Evolutionary conservation across 192 early-diverging fungal genomes (phyloP).

Genomic region (Coemansia umbellata): DNA sequence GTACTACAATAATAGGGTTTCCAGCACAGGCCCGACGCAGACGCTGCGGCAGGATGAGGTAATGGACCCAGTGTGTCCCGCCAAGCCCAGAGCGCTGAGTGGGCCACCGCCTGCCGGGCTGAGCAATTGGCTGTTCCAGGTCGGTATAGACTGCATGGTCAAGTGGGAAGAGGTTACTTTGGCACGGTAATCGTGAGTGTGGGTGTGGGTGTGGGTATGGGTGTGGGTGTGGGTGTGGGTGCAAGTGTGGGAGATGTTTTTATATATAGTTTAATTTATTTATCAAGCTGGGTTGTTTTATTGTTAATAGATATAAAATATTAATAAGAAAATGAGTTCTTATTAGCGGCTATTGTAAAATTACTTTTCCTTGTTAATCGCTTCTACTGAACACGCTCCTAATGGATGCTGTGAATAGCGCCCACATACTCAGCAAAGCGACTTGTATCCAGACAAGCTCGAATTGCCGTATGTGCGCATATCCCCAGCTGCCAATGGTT

Average conservation of each 20-base stretch:
- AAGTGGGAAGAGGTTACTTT: slow-evolving; percentile 41
- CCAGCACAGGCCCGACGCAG: neutral
- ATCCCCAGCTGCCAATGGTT: slow-evolving; percentile 24
- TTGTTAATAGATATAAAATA: neutral
- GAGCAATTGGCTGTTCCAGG: slow-evolving; percentile 47
- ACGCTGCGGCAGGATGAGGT: slow-evolving; percentile 24
- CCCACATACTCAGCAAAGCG: slow-evolving; percentile 10
- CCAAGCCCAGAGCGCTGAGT: slow-evolving; percentile 1
- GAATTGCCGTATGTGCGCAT: slow-evolving; percentile 28
- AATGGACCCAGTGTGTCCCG: slow-evolving; percentile 31
- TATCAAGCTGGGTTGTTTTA: neutral
- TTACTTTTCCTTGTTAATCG: too few species aligned
- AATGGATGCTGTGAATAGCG: slow-evolving; percentile 1
- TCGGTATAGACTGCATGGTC: slow-evolving; percentile 44
- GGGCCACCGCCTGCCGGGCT: slow-evolving; percentile 22
- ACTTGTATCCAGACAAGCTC: slow-evolving; percentile 21
- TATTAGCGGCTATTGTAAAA: too few species aligned
- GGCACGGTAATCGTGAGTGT: slow-evolving; percentile 34
- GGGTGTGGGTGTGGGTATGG: too few species aligned
- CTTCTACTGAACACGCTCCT: neutral
- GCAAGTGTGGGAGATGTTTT: too few species aligned
- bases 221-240: too few species aligned
- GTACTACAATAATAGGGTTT: too few species aligned
- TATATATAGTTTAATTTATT: neutral
- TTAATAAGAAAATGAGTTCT: too few species aligned